Evolutionary conservation across 73 alveolate genomes (phyloP).

Genomic region (Symbiodinium natans): DNA sequence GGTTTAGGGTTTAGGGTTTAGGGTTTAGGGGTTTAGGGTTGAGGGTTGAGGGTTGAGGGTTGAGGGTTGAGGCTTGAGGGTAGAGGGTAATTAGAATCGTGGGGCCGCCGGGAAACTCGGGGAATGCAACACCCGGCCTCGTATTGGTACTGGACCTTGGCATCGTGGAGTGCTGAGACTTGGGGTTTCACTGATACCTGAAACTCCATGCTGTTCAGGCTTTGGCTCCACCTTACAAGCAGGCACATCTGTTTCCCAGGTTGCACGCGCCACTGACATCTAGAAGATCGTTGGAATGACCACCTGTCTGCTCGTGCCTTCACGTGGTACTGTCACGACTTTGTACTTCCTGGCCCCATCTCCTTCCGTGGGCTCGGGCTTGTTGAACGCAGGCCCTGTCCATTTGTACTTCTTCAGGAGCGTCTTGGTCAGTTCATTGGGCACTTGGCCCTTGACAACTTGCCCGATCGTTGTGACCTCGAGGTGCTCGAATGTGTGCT

Average conservation of each 20-base stretch:
- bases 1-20: no score
- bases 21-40: no score
- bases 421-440: background rate
- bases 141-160: conserved; percentile 87
- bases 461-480: background rate
- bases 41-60: no score
- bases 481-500: background rate
- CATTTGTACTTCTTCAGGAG: background rate
- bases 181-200: no score
- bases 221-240: no score
- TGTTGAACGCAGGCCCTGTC: background rate
- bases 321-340: background rate
- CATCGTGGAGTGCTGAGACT: background rate
- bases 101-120: no score
- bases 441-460: background rate
- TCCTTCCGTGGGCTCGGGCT: background rate
- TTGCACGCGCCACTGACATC: no score
- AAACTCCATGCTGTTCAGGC: no score
- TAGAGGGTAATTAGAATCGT: no score
- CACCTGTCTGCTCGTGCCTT: background rate
- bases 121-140: no score
- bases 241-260: no score
- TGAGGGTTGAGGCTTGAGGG: no score
- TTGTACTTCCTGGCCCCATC: background rate
- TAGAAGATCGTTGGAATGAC: background rate